Evolutionary conservation across 768 basidiomycete species (phyloP).

Genomic region (Podaxis mareebaensis): DNA sequence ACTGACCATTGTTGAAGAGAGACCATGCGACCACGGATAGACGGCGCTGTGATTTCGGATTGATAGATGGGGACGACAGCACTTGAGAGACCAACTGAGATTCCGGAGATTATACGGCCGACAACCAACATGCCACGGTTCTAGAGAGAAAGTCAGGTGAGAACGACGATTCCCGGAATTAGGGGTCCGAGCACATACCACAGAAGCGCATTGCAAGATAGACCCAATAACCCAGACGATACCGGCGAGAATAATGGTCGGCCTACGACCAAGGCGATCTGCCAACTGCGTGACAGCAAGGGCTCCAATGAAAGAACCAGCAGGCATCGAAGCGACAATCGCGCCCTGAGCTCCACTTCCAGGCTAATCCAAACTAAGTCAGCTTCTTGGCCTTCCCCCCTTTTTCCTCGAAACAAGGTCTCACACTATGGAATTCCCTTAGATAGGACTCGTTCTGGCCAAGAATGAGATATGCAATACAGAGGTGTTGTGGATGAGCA

Average conservation of each 20-base stretch:
- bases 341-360: constrained; percentile 60
- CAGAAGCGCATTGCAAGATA: constrained; percentile 66
- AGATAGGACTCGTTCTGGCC: constrained; percentile 40
- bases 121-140: constrained; percentile 76
- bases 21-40: constrained; percentile 74
- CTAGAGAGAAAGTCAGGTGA: constrained; percentile 27
- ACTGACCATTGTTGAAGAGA: constrained; percentile 71
- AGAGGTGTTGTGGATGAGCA: not conserved
- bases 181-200: constrained; percentile 29
- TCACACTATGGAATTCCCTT: constrained; percentile 35
- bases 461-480: not conserved
- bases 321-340: constrained; percentile 80
- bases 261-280: constrained; percentile 66
- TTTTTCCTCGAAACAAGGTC: constrained; percentile 6
- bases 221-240: constrained; percentile 74
- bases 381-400: not conserved
- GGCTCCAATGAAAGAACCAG: constrained; percentile 68
- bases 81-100: constrained; percentile 67
- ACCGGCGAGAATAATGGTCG: constrained; percentile 64
- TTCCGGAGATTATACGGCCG: constrained; percentile 66
- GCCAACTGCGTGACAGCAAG: constrained; percentile 63
- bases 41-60: constrained; percentile 70
- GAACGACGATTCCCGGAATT: not conserved
- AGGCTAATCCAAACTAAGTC: constrained; percentile 35
- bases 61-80: constrained; percentile 75